These are phyloP conservation scores for Fusarium irregulare DNA, from an alignment of 2,329 filamentous ascomycete species.

Conservation along the genomic window DNA sequence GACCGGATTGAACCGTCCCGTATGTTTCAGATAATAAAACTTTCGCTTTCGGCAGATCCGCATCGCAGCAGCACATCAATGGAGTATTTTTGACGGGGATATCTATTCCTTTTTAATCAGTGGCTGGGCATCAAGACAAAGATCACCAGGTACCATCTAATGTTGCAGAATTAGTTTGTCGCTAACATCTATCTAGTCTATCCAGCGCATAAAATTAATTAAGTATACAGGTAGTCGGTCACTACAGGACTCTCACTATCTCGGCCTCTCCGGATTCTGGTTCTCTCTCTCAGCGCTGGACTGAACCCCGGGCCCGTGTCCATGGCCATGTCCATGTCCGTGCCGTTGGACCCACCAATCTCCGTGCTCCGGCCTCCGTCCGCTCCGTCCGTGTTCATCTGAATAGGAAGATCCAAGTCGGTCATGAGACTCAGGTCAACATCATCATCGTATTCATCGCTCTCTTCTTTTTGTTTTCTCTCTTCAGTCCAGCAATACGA, in stretches of 20 bases:
- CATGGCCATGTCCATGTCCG: background rate
- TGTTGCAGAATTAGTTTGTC: constrained; percentile 1
- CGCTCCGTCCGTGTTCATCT: constrained; percentile 16
- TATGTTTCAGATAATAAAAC: constrained; percentile 26
- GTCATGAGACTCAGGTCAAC: constrained; percentile 15
- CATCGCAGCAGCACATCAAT: constrained; percentile 1
- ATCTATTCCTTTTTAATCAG: background rate
- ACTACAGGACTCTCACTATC: constrained; percentile 21
- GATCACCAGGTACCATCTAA: constrained; percentile 39
- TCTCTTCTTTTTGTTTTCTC: constrained; percentile 38
- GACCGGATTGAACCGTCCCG: constrained; percentile 27
- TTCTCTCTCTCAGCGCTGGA: constrained; percentile 5
- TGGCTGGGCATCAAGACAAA: constrained; percentile 21
- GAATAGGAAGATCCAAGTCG: constrained; percentile 17
- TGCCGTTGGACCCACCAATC: constrained; percentile 18
- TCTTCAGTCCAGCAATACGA: constrained; percentile 65
- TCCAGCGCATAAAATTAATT: constrained; percentile 1
- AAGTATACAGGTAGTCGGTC: constrained; percentile 17
- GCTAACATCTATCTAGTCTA: background rate
- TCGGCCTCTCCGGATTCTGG: constrained; percentile 6
- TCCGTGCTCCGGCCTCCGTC: constrained; percentile 21
- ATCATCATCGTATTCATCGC: constrained; percentile 11
- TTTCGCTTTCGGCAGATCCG: constrained; percentile 18
- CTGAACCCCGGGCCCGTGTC: constrained; percentile 8
- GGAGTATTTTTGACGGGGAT: background rate